Evolutionary conservation across 768 basidiomycete genomes (phyloP), one percentile per base, ranked within the genome.

Genomic region (Botryobasidium botryosum): DNA sequence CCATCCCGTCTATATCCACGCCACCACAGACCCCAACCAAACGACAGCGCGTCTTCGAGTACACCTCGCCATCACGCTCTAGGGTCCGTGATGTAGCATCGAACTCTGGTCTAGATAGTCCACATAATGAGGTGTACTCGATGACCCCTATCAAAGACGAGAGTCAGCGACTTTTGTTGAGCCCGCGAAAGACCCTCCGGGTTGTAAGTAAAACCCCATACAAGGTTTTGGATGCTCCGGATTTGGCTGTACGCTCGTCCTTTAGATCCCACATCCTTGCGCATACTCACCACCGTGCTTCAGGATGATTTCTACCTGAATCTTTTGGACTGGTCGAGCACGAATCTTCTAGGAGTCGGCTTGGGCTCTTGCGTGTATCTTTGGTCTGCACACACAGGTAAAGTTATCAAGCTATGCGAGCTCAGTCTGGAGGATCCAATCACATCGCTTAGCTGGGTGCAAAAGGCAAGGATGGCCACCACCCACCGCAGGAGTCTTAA

Each of bases 251-350:
- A 43, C 54, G 60, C 52, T 24, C n/a, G 17, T 35, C 15, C 24
- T 40, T 10, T 35, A n/a, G 25, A 44, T 10, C 4, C 13, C 8
- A 3, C 20, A 7, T 24, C 20, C 27, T 21, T 39, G 7, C 26
- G n/a, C 12, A n/a, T 17, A 10, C 26, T 17, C 18, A n/a, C 5
- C 8, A 12, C 12, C 15, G n/a, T 15, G 32, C 2, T 20, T 2
- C 25, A 61, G 58, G 92, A 97, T 58, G 92, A 99, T 60, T 99
- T 96, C 61, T 97, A 99, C 56, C 79, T 99, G 50, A 97, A 97
- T 56, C 70, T 97, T 8, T 90, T 97, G 20, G 91, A 96, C 51
- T 97, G 94, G 94, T 86, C 83, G 2, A 81, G 78, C 43, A 91
- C 85, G 4, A 97, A 97, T 56, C 78, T 96, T 0, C 75, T 97